phyloP scores from a whole-genome alignment of 2,329 filamentous ascomycete species.

The Aspergillus neotritici region DNA sequence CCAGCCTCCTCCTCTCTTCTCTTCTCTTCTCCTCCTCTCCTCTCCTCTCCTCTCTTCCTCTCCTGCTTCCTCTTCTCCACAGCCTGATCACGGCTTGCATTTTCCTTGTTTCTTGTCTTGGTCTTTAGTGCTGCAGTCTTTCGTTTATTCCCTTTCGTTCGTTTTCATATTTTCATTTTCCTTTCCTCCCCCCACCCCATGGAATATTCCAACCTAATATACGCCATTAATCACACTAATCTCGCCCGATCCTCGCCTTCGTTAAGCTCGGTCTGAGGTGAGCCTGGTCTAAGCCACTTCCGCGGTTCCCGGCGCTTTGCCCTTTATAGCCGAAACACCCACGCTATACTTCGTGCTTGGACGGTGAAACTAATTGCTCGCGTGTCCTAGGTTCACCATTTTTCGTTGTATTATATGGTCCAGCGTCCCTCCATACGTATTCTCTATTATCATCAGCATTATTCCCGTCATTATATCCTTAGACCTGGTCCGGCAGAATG shows the following conservation, averaged over 20 bases:
- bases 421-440: neutral
- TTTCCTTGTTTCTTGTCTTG: neutral
- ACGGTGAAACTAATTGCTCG: too few species aligned
- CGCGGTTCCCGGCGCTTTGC: slow-evolving; percentile 10
- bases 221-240: too few species aligned
- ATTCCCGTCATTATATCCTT: neutral
- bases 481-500: slow-evolving; percentile 24
- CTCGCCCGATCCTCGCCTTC: neutral
- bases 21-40: too few species aligned
- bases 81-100: too few species aligned
- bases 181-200: neutral
- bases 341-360: too few species aligned
- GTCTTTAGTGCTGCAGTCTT: neutral
- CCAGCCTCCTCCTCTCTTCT: too few species aligned
- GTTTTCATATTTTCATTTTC: neutral
- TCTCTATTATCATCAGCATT: neutral
- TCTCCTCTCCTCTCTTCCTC: too few species aligned
- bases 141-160: neutral
- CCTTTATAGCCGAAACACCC: too few species aligned
- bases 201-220: too few species aligned
- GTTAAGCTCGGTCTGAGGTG: neutral
- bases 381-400: neutral
- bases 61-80: too few species aligned
- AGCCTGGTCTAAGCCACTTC: slow-evolving; percentile 12
- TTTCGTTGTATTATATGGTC: neutral